Evolutionary conservation across 805 yeast species (phyloP).

Genomic region (Lachancea meyersii): DNA sequence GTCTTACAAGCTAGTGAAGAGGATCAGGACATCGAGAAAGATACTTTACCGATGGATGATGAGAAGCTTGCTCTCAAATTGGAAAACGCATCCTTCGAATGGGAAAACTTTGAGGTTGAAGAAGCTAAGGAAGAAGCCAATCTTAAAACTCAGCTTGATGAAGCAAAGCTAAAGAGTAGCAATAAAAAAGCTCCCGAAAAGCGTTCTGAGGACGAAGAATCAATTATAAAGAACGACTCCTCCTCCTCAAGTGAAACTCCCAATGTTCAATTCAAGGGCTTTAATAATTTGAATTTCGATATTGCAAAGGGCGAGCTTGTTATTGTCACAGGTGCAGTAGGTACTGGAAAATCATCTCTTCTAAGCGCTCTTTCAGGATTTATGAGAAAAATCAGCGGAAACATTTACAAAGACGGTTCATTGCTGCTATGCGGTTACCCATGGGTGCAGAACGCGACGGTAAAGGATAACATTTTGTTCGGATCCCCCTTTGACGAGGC

Average conservation of each 20-base stretch:
- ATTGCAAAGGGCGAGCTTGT: slow-evolving; percentile 63
- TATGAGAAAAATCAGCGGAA: slow-evolving; percentile 48
- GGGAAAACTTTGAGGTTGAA: slow-evolving; percentile 50
- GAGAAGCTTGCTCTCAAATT: slow-evolving; percentile 43
- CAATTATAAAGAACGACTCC: slow-evolving; percentile 5
- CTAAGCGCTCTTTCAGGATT: slow-evolving; percentile 57
- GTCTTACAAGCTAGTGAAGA: slow-evolving; percentile 43
- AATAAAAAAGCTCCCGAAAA: slow-evolving; percentile 1
- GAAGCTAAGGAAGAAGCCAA: slow-evolving; percentile 29
- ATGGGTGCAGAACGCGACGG: slow-evolving; percentile 71
- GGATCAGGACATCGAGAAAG: slow-evolving; percentile 20
- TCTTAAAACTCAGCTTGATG: slow-evolving; percentile 9
- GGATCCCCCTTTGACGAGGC: slow-evolving; percentile 44
- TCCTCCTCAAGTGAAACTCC: slow-evolving; percentile 13
- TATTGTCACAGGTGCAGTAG: slow-evolving; percentile 44
- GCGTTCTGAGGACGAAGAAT: not conserved
- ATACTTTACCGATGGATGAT: slow-evolving; percentile 17
- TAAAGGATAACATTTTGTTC: slow-evolving; percentile 58
- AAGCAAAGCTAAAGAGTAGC: slow-evolving; percentile 2
- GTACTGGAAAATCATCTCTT: slow-evolving; percentile 43
- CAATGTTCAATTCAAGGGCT: slow-evolving; percentile 39
- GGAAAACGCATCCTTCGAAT: slow-evolving; percentile 51
- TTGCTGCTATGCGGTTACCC: slow-evolving; percentile 43
- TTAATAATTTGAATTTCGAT: slow-evolving; percentile 43
- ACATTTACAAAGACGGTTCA: slow-evolving; percentile 43